Base-by-base conservation (phyloP, 805 yeast species). In the Saccharomycopsis oosterbeekiorum region DNA sequence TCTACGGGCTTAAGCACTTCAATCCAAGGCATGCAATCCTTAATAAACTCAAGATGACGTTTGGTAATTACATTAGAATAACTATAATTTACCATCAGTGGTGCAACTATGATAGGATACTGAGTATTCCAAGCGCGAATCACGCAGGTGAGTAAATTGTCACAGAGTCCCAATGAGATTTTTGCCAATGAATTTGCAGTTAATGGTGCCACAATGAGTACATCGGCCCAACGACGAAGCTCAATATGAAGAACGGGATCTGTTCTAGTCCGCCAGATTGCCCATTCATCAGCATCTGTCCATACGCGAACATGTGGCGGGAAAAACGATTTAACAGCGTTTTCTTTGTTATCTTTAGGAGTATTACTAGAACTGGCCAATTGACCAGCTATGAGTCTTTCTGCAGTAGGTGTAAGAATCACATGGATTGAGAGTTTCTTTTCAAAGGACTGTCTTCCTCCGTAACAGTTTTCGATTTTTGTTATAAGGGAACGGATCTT, bases 181-280 rank as follows among this genome's bases (percentile, higher is more conserved):
- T 94, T 94, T 14, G 97, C 85, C 57, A 93, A 76, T 0, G 98
- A 87, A 72, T 94, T 94, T 5, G 98, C 97, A 15, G 96, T 86
- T 66, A 93, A 76, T 14, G 99, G 99, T n/a, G 97, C 96, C 54
- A 93, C 87, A 24, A 94, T 80, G 57, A 94, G 78, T 53, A 94
- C 84, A 73, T 93, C 97, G 1, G 98, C 98, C 98, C 98, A 93
- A 65, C 96, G 84, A 63, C 98, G 84, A 63, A 93, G 77, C 74
- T 94, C 98, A 67, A 93, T 91, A 74, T 93, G 98, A 65, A 94
- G 77, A 42, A 94, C 96, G 1, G 98, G 97, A 72, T 94, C 98
- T 60, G 85, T 78, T 64, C 96, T 79, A 55, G 78, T 73, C 67
- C 85, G 84, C 87, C 97, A 93, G n/a, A 86, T 83, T 40, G 76